These are phyloP conservation scores for Malus sieversii DNA, from an alignment of 306 rosid species.

Conservation along the genomic window DNA sequence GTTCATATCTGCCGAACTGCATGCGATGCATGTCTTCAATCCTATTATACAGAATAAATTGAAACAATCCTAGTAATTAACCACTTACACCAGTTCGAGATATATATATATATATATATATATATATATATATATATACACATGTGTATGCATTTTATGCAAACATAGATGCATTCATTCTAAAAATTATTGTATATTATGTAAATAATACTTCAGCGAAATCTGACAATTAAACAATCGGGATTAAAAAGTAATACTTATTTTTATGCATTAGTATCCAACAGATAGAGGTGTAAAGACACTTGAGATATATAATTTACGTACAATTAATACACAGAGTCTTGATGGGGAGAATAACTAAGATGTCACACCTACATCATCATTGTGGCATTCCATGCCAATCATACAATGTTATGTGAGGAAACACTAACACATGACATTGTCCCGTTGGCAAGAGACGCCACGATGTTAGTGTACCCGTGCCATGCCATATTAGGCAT, in stretches of 20 bases:
- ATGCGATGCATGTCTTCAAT: neutral
- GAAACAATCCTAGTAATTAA: neutral
- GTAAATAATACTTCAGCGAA: neutral
- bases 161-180: neutral
- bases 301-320: neutral
- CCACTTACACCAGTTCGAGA: neutral
- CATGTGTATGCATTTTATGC: neutral
- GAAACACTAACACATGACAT: neutral
- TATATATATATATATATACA: no score
- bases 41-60: neutral
- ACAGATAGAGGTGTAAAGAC: neutral
- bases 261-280: neutral
- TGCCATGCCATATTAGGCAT: neutral
- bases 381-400: neutral
- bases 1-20: neutral
- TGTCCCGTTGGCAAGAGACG: neutral
- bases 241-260: neutral
- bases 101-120: no score
- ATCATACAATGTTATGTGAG: neutral
- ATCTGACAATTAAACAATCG: neutral
- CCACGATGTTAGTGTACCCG: accelerated
- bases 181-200: neutral
- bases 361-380: neutral
- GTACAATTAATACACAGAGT: no score
- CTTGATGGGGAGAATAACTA: neutral